phyloP scores from a whole-genome alignment of 148 eudicot species.

The Gaultheria prostrata region DNA sequence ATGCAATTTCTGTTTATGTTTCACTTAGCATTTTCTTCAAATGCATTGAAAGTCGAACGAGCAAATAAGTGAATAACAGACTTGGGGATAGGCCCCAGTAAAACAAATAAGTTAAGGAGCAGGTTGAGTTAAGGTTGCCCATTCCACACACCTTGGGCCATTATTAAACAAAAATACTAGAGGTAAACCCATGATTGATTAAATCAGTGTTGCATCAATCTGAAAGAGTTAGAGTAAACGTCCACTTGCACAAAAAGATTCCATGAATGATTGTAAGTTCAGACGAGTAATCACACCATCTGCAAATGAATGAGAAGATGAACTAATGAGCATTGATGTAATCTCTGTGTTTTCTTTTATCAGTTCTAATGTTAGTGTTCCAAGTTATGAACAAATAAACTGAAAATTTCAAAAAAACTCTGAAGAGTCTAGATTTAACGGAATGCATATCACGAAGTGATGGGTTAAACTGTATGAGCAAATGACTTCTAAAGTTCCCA shows the following conservation, averaged over 20 bases:
- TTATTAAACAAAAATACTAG: background rate
- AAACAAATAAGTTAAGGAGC: background rate
- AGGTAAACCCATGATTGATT: no score
- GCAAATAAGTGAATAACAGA: background rate
- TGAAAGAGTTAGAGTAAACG: background rate
- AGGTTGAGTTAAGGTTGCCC: background rate
- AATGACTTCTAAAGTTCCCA: background rate
- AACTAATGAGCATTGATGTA: background rate
- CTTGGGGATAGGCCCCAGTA: constrained; percentile 4
- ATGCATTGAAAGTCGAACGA: background rate
- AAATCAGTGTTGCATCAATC: background rate
- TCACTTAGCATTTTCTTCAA: background rate
- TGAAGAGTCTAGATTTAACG: background rate
- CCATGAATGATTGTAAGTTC: background rate
- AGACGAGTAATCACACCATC: background rate
- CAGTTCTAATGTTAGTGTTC: background rate
- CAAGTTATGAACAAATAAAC: background rate
- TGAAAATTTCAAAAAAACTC: background rate
- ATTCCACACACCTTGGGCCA: background rate
- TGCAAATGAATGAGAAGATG: background rate
- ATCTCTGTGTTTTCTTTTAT: background rate
- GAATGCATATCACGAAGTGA: background rate
- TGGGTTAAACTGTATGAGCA: background rate
- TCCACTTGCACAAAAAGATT: background rate
- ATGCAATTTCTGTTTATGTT: background rate